Conservation (phyloP, 2,329 filamentous ascomycete genomes). For the Colletotrichum melonis region DNA sequence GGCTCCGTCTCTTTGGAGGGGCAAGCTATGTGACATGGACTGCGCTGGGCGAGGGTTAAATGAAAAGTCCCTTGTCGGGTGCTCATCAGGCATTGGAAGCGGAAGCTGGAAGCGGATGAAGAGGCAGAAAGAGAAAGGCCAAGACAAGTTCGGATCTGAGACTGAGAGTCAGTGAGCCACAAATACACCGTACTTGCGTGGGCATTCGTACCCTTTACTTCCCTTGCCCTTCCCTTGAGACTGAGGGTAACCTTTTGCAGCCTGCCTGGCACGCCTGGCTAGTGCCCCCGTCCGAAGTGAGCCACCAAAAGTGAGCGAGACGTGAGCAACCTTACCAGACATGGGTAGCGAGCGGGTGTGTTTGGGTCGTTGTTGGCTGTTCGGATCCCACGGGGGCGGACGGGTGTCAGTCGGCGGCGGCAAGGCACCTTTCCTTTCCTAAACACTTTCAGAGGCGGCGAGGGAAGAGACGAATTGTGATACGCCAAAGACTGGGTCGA, state of each 20-base stretch:
- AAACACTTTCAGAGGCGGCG: neutral
- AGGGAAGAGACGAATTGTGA: conserved; percentile 17
- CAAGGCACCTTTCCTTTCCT: conserved; percentile 12
- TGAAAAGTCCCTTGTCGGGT: conserved; percentile 2
- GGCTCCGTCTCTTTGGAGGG: conserved; percentile 23
- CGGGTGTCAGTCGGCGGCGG: conserved; percentile 24
- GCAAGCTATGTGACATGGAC: conserved; percentile 6
- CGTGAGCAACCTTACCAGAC: conserved; percentile 11
- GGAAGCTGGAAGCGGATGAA: conserved; percentile 19
- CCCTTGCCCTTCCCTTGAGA: neutral
- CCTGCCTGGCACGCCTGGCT: neutral
- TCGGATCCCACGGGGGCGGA: conserved; percentile 19
- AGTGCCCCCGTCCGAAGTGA: neutral
- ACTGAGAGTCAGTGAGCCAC: conserved; percentile 10
- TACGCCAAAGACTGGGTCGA: conserved; percentile 5
- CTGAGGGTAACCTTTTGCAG: neutral
- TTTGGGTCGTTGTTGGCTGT: conserved; percentile 13
- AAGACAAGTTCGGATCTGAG: conserved; percentile 1
- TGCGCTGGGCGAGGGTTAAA: conserved; percentile 1
- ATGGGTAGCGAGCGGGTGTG: conserved; percentile 13
- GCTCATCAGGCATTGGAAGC: neutral
- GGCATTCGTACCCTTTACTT: neutral
- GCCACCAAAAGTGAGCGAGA: neutral
- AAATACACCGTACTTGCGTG: neutral
- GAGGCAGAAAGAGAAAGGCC: neutral